Evolutionary conservation across 345 rosid species (phyloP).

Genomic region (Lenwebbia sp.): DNA sequence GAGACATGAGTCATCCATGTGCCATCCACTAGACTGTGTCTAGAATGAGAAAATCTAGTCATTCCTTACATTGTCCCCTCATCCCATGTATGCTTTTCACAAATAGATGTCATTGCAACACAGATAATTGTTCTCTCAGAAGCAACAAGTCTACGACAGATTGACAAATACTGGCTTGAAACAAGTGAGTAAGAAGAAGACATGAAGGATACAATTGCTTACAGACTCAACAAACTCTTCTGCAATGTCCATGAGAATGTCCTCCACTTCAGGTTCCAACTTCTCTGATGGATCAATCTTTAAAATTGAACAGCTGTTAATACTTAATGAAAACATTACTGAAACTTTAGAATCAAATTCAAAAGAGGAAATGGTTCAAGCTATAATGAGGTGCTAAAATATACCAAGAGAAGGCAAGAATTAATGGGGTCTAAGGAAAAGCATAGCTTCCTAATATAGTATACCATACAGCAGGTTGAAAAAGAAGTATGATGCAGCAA

Average conservation of each 20-base stretch:
- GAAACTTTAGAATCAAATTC: background rate
- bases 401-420: background rate
- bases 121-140: background rate
- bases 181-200: background rate
- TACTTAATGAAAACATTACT: background rate
- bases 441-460: background rate
- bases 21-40: background rate
- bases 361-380: background rate
- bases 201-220: slow-evolving; percentile 16
- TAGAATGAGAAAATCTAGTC: background rate
- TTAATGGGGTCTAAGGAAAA: background rate
- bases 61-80: background rate
- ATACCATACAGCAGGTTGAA: background rate
- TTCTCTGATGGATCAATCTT: slow-evolving; percentile 90
- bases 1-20: background rate
- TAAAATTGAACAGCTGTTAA: background rate
- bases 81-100: background rate
- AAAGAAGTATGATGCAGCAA: background rate
- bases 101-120: background rate
- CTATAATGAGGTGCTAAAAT: background rate
- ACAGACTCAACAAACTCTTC: slow-evolving; percentile 95
- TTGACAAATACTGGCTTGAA: background rate
- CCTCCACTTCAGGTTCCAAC: slow-evolving; percentile 92
- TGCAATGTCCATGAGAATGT: slow-evolving; percentile 82
- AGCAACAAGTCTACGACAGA: background rate